A percentile compares a stretch with the other conserved stretches of the same genome.
Conservation (phyloP, 768 basidiomycete species). For the Serendipita vermifera region DNA sequence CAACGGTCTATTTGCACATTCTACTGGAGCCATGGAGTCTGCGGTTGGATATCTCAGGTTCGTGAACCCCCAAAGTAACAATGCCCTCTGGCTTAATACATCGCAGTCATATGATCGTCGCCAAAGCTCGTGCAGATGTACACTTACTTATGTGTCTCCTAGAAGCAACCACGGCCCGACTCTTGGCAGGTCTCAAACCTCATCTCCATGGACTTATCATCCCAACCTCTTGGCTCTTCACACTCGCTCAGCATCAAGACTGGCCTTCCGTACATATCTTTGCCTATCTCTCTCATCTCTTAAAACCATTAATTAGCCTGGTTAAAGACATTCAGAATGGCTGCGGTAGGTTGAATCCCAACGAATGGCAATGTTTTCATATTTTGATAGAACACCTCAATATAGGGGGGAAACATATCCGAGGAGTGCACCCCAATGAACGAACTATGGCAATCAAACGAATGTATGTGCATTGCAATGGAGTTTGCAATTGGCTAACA, state of each 20-base stretch:
- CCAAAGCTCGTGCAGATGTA: neutral
- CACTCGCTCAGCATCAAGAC: neutral
- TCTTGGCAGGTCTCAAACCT: neutral
- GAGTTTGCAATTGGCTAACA: neutral
- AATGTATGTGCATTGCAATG: neutral
- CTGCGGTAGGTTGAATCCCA: neutral
- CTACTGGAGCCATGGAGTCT: neutral
- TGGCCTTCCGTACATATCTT: neutral
- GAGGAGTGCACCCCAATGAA: too few relatives aligned
- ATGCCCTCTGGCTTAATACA: too few relatives aligned
- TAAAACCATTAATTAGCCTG: neutral
- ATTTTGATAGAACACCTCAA: too few relatives aligned
- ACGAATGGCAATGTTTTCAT: too few relatives aligned
- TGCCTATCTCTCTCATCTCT: neutral
- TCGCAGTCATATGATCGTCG: neutral
- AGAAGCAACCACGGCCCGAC: neutral
- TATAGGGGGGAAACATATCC: too few relatives aligned
- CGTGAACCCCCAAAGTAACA: too few relatives aligned
- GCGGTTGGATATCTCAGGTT: neutral
- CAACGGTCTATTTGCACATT: neutral
- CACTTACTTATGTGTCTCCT: neutral
- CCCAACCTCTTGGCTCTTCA: slow-evolving; percentile 7
- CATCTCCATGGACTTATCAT: neutral
- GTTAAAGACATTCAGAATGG: neutral
- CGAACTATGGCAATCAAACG: too few relatives aligned